phyloP scores from a whole-genome alignment of 2,329 filamentous ascomycete species.

The Cercospora janseana region DNA sequence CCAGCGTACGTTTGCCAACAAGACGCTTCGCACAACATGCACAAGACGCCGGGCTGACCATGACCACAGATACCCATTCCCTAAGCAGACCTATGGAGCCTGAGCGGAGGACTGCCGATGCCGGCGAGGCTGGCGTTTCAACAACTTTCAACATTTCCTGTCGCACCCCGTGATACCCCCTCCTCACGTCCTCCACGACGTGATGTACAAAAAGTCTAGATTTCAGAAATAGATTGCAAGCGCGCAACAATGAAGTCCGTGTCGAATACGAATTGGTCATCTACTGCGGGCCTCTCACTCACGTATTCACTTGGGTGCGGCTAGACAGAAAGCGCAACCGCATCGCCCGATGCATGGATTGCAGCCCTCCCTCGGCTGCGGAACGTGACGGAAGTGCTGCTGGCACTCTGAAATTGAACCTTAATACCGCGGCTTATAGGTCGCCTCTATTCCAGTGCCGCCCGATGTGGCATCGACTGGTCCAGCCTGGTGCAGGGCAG shows the following conservation, averaged over 20 bases:
- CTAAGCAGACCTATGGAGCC: slow-evolving; percentile 40
- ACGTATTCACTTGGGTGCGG: too few relatives aligned
- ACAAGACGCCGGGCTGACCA: slow-evolving; percentile 14
- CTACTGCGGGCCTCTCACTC: too few relatives aligned
- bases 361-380: background rate
- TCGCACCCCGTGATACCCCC: slow-evolving; percentile 31
- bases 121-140: slow-evolving; percentile 31
- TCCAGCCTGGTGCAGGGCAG: background rate
- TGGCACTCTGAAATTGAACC: too few relatives aligned
- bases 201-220: slow-evolving; percentile 19
- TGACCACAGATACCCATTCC: slow-evolving; percentile 38
- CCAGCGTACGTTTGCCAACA: slow-evolving; percentile 71
- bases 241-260: background rate
- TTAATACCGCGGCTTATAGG: background rate
- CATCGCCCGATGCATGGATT: too few relatives aligned
- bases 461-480: background rate
- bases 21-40: background rate
- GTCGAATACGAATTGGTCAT: background rate
- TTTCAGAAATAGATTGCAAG: slow-evolving; percentile 3
- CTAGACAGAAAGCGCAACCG: too few relatives aligned
- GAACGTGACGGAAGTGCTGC: background rate
- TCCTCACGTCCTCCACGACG: slow-evolving; percentile 34
- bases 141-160: slow-evolving; percentile 34
- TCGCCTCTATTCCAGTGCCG: background rate
- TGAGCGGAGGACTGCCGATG: slow-evolving; percentile 14